Percentiles rank a stretch among this genome's conserved stretches.
phyloP scores from a whole-genome alignment of 768 basidiomycete species.

The Leccinum truebloodii region DNA sequence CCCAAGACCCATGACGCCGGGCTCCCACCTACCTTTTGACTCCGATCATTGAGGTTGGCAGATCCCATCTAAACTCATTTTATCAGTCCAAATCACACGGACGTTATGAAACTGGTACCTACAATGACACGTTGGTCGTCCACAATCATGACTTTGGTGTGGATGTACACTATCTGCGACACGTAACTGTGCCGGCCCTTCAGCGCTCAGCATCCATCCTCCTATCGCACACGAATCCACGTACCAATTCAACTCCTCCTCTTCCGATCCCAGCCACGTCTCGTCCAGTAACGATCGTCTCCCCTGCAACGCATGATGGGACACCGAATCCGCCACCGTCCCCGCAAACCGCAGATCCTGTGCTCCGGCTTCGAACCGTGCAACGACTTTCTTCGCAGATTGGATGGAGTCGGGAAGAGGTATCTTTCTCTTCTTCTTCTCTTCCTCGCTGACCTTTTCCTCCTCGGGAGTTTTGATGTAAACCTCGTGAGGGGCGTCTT shows the following conservation, averaged over 20 bases:
- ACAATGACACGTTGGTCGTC: constrained; percentile 91
- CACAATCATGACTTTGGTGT: constrained; percentile 91
- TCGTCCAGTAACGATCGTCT: constrained; percentile 66
- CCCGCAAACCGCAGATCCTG: constrained; percentile 55
- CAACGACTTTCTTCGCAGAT: constrained; percentile 69
- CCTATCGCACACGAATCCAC: constrained; percentile 35
- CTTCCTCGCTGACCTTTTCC: constrained; percentile 50
- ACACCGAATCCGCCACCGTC: constrained; percentile 71
- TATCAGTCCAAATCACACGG: constrained; percentile 6
- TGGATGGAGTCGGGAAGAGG: constrained; percentile 64
- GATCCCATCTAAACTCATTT: constrained; percentile 70
- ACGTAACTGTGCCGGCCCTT: constrained; percentile 56
- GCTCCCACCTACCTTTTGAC: constrained; percentile 56
- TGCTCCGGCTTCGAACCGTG: constrained; percentile 71
- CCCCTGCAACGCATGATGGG: constrained; percentile 77
- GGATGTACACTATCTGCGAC: constrained; percentile 80
- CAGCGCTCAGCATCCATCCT: background rate
- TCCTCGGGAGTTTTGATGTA: constrained; percentile 58
- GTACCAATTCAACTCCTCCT: constrained; percentile 80
- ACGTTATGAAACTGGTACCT: constrained; percentile 29
- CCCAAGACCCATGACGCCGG: background rate
- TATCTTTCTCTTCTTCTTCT: constrained; percentile 61
- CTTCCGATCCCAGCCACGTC: constrained; percentile 79
- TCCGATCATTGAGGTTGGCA: constrained; percentile 90
- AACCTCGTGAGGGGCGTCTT: constrained; percentile 48